phyloP scores from a whole-genome alignment of 805 yeast species.

The Candida krabiensis region DNA sequence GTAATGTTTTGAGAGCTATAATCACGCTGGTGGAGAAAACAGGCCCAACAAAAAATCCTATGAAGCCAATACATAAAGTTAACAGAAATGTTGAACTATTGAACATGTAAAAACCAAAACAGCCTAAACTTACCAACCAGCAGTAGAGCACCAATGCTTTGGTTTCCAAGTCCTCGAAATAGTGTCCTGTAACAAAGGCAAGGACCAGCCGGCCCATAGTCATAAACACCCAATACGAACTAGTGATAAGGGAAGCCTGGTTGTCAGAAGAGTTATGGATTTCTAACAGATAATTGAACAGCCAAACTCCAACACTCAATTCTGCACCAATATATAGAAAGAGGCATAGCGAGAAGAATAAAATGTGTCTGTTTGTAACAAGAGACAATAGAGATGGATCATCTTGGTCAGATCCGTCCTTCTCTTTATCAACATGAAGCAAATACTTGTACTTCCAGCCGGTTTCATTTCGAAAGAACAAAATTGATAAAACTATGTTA shows the following conservation, averaged over 20 bases:
- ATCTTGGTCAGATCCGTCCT: constrained; percentile 20
- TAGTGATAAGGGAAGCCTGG: constrained; percentile 46
- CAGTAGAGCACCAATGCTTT: constrained; percentile 44
- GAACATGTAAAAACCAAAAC: constrained; percentile 35
- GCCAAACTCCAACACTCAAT: constrained; percentile 54
- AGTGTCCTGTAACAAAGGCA: constrained; percentile 50
- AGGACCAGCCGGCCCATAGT: constrained; percentile 47
- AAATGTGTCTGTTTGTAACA: constrained; percentile 37
- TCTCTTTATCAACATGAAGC: constrained; percentile 10
- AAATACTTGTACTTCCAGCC: constrained; percentile 41
- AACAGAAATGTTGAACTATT: constrained; percentile 24
- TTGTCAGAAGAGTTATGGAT: constrained; percentile 38
- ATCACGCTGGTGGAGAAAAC: constrained; percentile 69
- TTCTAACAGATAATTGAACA: constrained; percentile 46
- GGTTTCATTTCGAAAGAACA: constrained; percentile 43
- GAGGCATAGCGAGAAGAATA: constrained; percentile 41
- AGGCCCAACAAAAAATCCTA: constrained; percentile 56
- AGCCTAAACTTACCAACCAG: constrained; percentile 32
- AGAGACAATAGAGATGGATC: constrained; percentile 19
- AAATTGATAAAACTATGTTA: constrained; percentile 25
- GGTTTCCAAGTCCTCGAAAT: constrained; percentile 37
- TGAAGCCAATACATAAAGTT: constrained; percentile 36
- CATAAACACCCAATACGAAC: constrained; percentile 51
- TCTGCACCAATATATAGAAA: constrained; percentile 55
- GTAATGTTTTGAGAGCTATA: constrained; percentile 61